A percentile compares a stretch with the other conserved stretches of the same genome.
Evolutionary conservation across 2,329 filamentous ascomycete species (phyloP).

Genomic region (Ceratocystis albifundus): DNA sequence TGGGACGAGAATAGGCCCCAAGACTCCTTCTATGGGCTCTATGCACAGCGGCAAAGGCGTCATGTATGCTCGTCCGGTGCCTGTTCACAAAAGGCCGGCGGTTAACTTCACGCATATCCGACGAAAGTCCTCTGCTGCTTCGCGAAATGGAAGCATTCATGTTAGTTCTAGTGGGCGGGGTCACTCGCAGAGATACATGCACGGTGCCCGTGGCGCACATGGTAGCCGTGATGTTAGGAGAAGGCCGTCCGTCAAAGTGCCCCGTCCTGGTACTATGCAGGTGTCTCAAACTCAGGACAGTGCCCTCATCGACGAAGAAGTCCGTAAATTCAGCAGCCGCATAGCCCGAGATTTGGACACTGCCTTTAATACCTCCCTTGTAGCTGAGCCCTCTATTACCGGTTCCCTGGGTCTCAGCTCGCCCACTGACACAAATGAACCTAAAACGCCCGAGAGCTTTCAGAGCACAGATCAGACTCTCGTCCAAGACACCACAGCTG

Average conservation of each 20-base stretch:
- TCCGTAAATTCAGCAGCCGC: slow-evolving; percentile 66
- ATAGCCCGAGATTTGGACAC: slow-evolving; percentile 86
- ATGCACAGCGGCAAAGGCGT: slow-evolving; percentile 34
- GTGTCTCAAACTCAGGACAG: slow-evolving; percentile 17
- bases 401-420: slow-evolving; percentile 17
- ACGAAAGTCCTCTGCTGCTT: slow-evolving; percentile 15
- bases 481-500: slow-evolving; percentile 25
- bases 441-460: slow-evolving; percentile 20
- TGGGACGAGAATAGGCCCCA: slow-evolving; percentile 11
- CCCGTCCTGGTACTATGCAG: slow-evolving; percentile 1
- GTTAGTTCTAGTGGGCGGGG: not conserved
- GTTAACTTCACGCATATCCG: slow-evolving; percentile 45
- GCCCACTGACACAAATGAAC: slow-evolving; percentile 17
- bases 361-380: slow-evolving; percentile 63
- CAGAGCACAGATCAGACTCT: slow-evolving; percentile 28
- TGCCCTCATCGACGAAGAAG: slow-evolving; percentile 52
- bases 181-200: not conserved
- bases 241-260: slow-evolving; percentile 11
- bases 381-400: slow-evolving; percentile 28
- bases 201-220: not conserved
- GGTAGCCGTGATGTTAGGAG: slow-evolving; percentile 8
- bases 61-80: slow-evolving; percentile 23
- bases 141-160: not conserved
- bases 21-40: slow-evolving; percentile 36
- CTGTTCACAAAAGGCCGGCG: slow-evolving; percentile 39